Evolutionary conservation across 2,329 filamentous ascomycete genomes (phyloP), one percentile per base, ranked within the genome.

Genomic region (Fusarium oxysporum): DNA sequence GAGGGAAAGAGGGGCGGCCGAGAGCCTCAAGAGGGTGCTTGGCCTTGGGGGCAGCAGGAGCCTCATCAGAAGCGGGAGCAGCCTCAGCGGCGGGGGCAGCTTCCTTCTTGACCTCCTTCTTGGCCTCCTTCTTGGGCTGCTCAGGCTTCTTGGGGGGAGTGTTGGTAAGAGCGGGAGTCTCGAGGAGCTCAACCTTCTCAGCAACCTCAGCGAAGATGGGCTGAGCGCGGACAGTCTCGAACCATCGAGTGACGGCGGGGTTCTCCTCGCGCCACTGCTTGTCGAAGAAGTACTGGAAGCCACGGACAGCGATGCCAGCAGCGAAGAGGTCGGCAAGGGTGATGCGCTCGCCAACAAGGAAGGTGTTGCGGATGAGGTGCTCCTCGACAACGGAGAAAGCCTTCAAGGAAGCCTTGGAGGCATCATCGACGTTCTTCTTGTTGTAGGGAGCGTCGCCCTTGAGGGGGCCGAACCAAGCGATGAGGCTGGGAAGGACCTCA

Each of bases 321-420:
- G 89, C 86, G 88, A 97, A 98, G 82, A 98, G 84, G 84, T 99
- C 96, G 84, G 96, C 96, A 78, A 98, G 93, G 80, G 95, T 98
- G 86, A 98, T 91, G 82, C 96, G 95, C 91, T 99, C 96, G 82
- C 95, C 94, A 80, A 98, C 96, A 76, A 99, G 93, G 91, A 93
- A 99, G 81, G 96, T 99, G 91, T 97, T 94, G 87, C 92, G 88
- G 76, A 92, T 87, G 78, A 99, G 92, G 88, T 98, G 93, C 82
- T 93, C 88, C 88, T 99, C 96, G 62, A 96, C 86, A 77, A 93
- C 89, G 72, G 86, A 84, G 78, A 97, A 80, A 77, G 88, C 90
- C 87, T 92, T 92, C 78, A 89, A 84, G 68, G 92, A 85, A 72
- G 83, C 86, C 87, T 94, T 93, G 82, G 90, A 86, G 77, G 89